Percentiles rank a stretch among this genome's conserved stretches.
phyloP scores from a whole-genome alignment of 2,329 filamentous ascomycete species.

The Botrytis paeoniae region DNA sequence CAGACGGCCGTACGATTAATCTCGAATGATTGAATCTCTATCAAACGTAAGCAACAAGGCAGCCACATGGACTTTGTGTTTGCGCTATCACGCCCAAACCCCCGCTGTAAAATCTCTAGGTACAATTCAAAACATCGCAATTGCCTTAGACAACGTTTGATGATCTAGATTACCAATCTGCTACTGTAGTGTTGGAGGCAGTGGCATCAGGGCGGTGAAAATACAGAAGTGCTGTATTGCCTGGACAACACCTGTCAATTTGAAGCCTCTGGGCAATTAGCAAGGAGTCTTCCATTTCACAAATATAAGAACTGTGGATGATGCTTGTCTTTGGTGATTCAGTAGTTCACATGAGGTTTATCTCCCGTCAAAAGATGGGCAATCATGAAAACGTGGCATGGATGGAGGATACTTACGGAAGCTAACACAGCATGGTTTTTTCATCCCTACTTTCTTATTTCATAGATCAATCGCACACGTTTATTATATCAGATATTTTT shows the following conservation, averaged over 20 bases:
- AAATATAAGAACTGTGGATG: rapidly evolving
- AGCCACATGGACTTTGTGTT: neutral
- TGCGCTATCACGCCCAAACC: too few relatives aligned
- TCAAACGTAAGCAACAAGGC: neutral
- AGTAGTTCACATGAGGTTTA: neutral
- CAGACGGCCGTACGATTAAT: rapidly evolving
- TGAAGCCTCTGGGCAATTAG: rapidly evolving
- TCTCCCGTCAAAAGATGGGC: neutral
- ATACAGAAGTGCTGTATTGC: neutral
- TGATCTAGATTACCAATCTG: neutral
- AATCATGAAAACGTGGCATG: neutral
- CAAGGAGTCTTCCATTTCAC: neutral
- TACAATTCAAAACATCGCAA: rapidly evolving
- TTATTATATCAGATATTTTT: neutral
- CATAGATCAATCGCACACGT: too few relatives aligned
- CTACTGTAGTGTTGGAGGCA: neutral
- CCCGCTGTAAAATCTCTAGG: neutral
- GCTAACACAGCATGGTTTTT: neutral
- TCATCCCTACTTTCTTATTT: neutral
- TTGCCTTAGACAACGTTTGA: rapidly evolving
- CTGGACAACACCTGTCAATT: neutral
- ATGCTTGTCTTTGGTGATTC: neutral
- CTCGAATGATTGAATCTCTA: neutral
- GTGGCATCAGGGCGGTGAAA: neutral
- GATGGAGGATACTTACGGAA: neutral